Base-by-base conservation (phyloP, 768 basidiomycete genomes). In the Tulasnella calospora region DNA sequence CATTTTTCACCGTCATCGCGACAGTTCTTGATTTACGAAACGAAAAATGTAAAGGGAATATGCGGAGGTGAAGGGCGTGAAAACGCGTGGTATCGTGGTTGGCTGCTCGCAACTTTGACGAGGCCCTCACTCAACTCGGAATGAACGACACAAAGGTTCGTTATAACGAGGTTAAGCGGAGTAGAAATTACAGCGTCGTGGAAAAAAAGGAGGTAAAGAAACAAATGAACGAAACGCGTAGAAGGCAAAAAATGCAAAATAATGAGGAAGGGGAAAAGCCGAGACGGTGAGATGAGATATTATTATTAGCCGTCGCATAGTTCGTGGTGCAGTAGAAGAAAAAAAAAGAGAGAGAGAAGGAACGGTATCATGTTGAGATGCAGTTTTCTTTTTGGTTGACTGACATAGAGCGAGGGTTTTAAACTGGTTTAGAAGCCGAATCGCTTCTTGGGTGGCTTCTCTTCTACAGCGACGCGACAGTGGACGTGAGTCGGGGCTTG, bases 391-490 rank as follows among this genome's bases (percentile, higher is more conserved):
- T 67, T 67, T 17, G n/a, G 30, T 67, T 30, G 30, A 27, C 27
- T 67, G 61, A 67, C 61, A 67, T 67, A 33, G 27, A 7, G 61
- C 61, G 61, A 67, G 55, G 55, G 33, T 67, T 67, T 67, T 9
- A 27, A 67, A 67, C 61, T 67, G 61, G 13, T 67, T 33, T 55
- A 78, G 69, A 78, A 78, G 38, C 70, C 67, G 85, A 95, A 93
- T 81, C 89, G 88, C 83, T 89, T 88, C 86, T 92, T 94, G 80
- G 85, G 84, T 83, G 89, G 83, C 85, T 90, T 94, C 84, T 94
- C 94, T 78, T 94, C 92, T 51, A 89, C 86, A 67, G 87, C 83
- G 73, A 94, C 90, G 86, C 91, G 92, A 83, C 92, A 89, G 84
- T 96, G 94, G 73, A 85, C 82, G 84, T 96, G 94, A 36, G 84